phyloP scores from a whole-genome alignment of 2,329 filamentous ascomycete genomes.

The Biscogniauxia marginata region DNA sequence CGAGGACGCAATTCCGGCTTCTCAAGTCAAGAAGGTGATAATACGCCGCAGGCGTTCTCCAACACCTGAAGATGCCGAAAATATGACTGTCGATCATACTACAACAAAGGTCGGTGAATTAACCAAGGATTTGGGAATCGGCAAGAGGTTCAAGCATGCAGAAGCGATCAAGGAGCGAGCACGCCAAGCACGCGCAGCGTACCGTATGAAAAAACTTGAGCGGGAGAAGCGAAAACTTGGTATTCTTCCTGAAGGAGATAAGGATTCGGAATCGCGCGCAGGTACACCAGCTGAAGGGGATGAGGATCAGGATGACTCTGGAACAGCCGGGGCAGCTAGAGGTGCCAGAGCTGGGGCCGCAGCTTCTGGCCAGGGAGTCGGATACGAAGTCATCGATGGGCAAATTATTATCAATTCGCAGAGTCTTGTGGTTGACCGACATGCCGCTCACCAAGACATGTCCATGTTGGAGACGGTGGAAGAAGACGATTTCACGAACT shows the following conservation, averaged over 20 bases:
- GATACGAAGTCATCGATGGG: conserved; percentile 63
- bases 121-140: conserved; percentile 66
- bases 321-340: conserved; percentile 16
- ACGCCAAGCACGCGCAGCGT: conserved; percentile 38
- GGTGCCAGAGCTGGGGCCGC: conserved; percentile 26
- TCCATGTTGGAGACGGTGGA: conserved; percentile 59
- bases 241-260: conserved; percentile 18
- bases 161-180: conserved; percentile 70
- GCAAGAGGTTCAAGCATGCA: conserved; percentile 73
- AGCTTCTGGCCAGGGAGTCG: conserved; percentile 31
- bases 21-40: conserved; percentile 20
- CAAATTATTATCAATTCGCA: conserved; percentile 69
- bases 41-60: conserved; percentile 42
- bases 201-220: conserved; percentile 40
- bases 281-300: conserved; percentile 25
- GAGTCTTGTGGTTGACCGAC: conserved; percentile 66
- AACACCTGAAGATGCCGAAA: conserved; percentile 64
- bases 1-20: conserved; percentile 20
- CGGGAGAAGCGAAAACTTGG: conserved; percentile 35
- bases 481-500: conserved; percentile 74
- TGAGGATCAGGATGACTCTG: conserved; percentile 16
- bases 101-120: conserved; percentile 72
- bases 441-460: conserved; percentile 54
- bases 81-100: conserved; percentile 61
- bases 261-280: conserved; percentile 15